Evolutionary conservation across 371 early-diverging fungal species (phyloP), one percentile per base, ranked within the genome.

Genomic region (Saksenaea vasiformis): DNA sequence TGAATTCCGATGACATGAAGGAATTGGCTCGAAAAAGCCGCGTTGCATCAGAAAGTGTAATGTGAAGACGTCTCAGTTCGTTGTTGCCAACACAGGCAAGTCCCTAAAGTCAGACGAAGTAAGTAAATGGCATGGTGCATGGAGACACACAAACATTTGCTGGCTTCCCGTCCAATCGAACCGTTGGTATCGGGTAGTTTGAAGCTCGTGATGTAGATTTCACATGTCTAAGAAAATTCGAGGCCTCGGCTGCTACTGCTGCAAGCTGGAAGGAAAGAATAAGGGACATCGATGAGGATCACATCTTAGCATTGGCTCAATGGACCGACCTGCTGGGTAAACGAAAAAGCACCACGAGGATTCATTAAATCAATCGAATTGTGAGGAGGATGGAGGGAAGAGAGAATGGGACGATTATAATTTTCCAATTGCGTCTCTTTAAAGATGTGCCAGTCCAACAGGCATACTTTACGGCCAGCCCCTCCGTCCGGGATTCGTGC

Each of bases 241-340:
- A 60, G 28, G 65, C 57, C 57, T 65, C 65, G 47, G 65, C 56
- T 34, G 65, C 60, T 36, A 65, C 60, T 31, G 43, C 51, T 26
- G 58, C 65, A 54, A 65, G 65, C 65, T 65, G 59, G 15, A 19
- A 24, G 13, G 27, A 4, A 57, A 36, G 19, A 56, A 31, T 38
- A 28, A 56, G 37, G 9, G 35, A 22, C 14, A 35, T 34, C 17
- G 37, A 43, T 41, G 22, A 38, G n/a, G 17, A 26, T 39, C 17
- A 53, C 14, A 60, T 35, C 35, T 0, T 36, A 53, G n/a, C 39
- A 31, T 2, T 10, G 51, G 9, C 51, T 1, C 8, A n/a, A n/a
- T 47, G 51, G n/a, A 47, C 31, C 54, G 19, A 60, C 65, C 60
- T 65, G 65, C 55, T 60, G 60, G n/a, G 65, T 54, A 44, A 65